These are phyloP conservation scores for Hymenoscyphus linearis DNA, from an alignment of 2,329 filamentous ascomycete genomes.

Conservation along the genomic window DNA sequence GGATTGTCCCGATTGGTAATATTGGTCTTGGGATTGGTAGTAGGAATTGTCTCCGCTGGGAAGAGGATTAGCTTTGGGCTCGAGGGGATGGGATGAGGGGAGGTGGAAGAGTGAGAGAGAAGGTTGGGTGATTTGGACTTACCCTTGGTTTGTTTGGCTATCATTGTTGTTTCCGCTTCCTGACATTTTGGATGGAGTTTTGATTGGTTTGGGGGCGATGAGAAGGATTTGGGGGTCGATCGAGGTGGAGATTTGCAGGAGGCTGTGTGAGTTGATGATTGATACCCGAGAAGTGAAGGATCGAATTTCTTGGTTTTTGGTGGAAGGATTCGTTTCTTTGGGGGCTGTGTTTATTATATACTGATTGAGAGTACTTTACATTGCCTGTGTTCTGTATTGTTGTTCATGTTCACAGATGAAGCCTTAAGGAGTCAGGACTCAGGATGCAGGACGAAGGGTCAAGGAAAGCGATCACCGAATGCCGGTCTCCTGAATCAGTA, in stretches of 20 bases:
- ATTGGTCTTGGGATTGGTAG: not conserved
- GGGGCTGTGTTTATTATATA: not conserved
- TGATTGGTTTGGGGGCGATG: not conserved
- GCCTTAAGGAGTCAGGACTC: not conserved
- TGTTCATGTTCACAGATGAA: not conserved
- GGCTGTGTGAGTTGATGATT: not conserved
- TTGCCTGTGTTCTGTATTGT: not conserved
- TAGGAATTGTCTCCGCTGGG: not conserved
- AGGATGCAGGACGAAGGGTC: not conserved
- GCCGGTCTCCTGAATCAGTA: not conserved
- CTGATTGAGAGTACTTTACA: not conserved
- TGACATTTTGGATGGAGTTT: not conserved
- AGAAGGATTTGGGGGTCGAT: not conserved
- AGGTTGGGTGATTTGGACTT: not conserved
- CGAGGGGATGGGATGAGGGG: not conserved
- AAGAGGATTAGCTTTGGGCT: not conserved
- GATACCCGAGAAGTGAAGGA: not conserved
- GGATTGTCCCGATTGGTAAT: not conserved
- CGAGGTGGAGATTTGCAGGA: not conserved
- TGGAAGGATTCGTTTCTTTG: not conserved
- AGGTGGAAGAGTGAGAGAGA: not conserved
- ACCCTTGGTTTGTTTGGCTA: not conserved
- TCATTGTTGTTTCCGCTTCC: not conserved
- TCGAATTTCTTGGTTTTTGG: not conserved
- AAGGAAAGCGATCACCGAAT: not conserved